phyloP scores from a whole-genome alignment of 371 early-diverging fungal species.

The Mucor irregularis region DNA sequence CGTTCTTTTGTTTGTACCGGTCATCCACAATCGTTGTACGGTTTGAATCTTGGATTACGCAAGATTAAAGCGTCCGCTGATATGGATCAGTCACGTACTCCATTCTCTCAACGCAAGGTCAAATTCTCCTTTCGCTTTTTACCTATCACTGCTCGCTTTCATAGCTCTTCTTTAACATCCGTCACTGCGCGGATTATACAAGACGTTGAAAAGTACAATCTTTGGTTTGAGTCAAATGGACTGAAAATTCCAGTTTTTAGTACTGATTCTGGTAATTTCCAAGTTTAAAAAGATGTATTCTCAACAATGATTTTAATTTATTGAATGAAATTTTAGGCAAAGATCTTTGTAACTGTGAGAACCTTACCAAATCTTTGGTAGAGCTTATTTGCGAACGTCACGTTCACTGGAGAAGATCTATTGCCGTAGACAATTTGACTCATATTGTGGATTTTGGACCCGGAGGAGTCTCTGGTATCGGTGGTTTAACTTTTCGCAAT shows the following conservation, averaged over 20 bases:
- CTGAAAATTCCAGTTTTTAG: conserved; percentile 75
- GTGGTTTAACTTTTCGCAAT: conserved; percentile 88
- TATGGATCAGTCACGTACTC: conserved; percentile 84
- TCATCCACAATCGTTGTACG: conserved; percentile 87
- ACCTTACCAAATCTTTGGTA: conserved; percentile 71
- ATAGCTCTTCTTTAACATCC: conserved; percentile 69
- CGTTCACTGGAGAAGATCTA: conserved; percentile 90
- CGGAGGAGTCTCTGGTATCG: conserved; percentile 87
- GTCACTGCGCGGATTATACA: conserved; percentile 64
- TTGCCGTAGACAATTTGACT: conserved; percentile 68
- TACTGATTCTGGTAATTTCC: conserved; percentile 75
- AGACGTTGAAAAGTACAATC: conserved; percentile 62
- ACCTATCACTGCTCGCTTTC: conserved; percentile 91
- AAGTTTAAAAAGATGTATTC: not conserved
- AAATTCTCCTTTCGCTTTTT: conserved; percentile 86
- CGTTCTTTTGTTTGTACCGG: conserved; percentile 85
- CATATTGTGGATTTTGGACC: conserved; percentile 96
- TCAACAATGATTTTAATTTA: conserved; percentile 6
- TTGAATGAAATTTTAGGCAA: too few relatives aligned
- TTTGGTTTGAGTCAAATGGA: conserved; percentile 59
- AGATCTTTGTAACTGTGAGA: conserved; percentile 58
- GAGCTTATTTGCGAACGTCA: conserved; percentile 81
- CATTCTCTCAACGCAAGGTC: conserved; percentile 84
- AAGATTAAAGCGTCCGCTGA: conserved; percentile 83
- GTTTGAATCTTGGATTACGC: conserved; percentile 83